Base-by-base conservation (phyloP, 805 yeast species). In the Nakazawaea peltata region DNA sequence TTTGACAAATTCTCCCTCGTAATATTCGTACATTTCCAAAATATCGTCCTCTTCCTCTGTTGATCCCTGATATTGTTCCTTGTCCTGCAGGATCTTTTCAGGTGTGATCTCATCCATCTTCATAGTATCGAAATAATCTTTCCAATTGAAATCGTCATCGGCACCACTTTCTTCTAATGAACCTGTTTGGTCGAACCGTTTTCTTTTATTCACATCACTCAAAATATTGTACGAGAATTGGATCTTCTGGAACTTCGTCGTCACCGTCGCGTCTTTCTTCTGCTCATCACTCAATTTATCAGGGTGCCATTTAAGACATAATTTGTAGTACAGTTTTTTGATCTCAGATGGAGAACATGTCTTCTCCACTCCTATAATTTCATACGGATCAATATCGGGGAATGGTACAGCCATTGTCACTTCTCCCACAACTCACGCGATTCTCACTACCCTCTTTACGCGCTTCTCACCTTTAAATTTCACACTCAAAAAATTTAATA, bases 181-280 rank as follows among this genome's bases (percentile, higher is more conserved):
- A 1, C 94, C 95, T 0, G 90, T 80, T n/a, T 54, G 50, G 47
- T 86, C 95, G 49, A 73, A 86, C 15, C 70, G 54, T 29, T 61
- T 61, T 19, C 85, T 62, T 42, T 71, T 68, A 25, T 55, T 52
- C 1, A 67, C 59, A 48, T 86, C 92, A 19, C 74, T 63, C 18
- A 86, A 59, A 1, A 86, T 66, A 28, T 78, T 63, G 52, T 82
- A 84, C 15, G 94, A 79, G 47, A 83, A 77, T 50, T 84, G 88
- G 14, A 86, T 67, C 44, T 71, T 59, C 33, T 85, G 81, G 53
- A 87, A 86, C 41, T 46, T 47, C n/a, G 24, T 31, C 6, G 26
- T 18, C 18, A 33, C 9, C 36, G 57, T 61, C 24, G 65, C 53
- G 32, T 48, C 57, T 9, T 43, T 55, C 25, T 54, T 55, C 30